A percentile compares a stretch with the other conserved stretches of the same genome.
Conservation (phyloP, 352 stramenopile genomes). For the Phytophthora agathidicida region DNA sequence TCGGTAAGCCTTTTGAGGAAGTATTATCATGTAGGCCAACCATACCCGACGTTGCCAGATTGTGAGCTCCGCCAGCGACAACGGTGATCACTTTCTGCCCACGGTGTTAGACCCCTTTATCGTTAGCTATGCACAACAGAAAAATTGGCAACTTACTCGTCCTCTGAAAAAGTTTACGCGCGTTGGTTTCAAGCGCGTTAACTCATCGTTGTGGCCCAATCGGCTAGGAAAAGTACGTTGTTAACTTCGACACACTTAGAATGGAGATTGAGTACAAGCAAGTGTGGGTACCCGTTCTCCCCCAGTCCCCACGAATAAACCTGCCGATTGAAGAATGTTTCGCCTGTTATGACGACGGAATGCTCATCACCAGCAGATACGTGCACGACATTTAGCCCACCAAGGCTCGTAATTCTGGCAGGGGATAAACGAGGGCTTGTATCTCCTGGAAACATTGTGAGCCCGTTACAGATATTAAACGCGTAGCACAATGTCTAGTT, state of each 20-base stretch:
- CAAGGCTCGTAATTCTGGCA: conserved; percentile 43
- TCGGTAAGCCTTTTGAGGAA: background rate
- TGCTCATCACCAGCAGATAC: conserved; percentile 73
- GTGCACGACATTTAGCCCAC: conserved; percentile 60
- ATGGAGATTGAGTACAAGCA: background rate
- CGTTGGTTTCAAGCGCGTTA: conserved; percentile 59
- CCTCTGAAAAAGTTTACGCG: conserved; percentile 77
- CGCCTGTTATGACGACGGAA: conserved; percentile 65
- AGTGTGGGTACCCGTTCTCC: conserved; percentile 57
- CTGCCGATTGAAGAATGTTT: conserved; percentile 72
- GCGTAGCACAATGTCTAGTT: background rate
- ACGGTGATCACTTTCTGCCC: conserved; percentile 75
- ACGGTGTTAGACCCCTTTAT: background rate
- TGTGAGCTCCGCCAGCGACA: conserved; percentile 62
- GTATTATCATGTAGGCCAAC: background rate
- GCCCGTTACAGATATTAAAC: too few species aligned
- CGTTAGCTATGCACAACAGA: background rate
- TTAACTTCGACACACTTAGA: too few species aligned
- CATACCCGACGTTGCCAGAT: conserved; percentile 68
- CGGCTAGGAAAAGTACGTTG: conserved; percentile 45
- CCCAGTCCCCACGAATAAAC: conserved; percentile 83
- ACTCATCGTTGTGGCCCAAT: conserved; percentile 69
- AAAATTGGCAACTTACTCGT: conserved; percentile 29
- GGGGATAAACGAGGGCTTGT: conserved; percentile 42
- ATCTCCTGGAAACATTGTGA: conserved; percentile 45